Evolutionary conservation across 2,329 filamentous ascomycete genomes (phyloP), one percentile per base, ranked within the genome.

Genomic region (Claviceps maximensis): DNA sequence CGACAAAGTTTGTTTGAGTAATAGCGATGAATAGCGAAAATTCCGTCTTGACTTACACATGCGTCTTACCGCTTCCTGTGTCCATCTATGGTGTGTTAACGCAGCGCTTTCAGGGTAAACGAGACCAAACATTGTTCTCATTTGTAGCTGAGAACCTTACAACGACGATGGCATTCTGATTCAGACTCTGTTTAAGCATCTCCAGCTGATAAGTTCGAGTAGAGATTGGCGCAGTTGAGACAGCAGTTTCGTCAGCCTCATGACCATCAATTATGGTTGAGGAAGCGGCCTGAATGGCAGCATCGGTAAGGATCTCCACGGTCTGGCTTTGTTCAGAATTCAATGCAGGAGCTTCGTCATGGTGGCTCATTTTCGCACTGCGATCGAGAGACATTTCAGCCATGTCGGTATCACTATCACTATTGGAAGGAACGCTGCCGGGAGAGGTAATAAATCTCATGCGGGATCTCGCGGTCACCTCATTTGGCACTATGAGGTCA

Each of bases 11-110:
- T 10, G 23, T n/a, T 25, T 47, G 33, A 1, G 47, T 47, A 40
- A 21, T 15, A 19, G 27, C 9, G 36, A 36, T 4, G 7, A 9
- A 29, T 41, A 23, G 12, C 12, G 31, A 7, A 36, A 3, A n/a
- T 13, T 7, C 40, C 13, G 29, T 49, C 9, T 8, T 47, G 17
- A 67, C 76, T 68, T 75, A 87, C 84, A 89, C 78, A 58, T 85
- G 82, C 3, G 86, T 89, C 65, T 90, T 90, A 2, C 86, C 86
- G 57, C 79, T 87, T 1, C 86, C 86, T 0, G 86, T 90, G 56
- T 87, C 85, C 86, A 89, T 89, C 84, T 86, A 56, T n/a, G 12
- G 4, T 25, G 44, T n/a, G 25, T 41, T 17, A 53, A 40, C 17
- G 50, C 9, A 27, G 27, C 25, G 15, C 5, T 33, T 19, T 15